A percentile compares a stretch with the other conserved stretches of the same genome.
phyloP scores from a whole-genome alignment of 2,329 filamentous ascomycete genomes.

The Diaporthe nobilis region DNA sequence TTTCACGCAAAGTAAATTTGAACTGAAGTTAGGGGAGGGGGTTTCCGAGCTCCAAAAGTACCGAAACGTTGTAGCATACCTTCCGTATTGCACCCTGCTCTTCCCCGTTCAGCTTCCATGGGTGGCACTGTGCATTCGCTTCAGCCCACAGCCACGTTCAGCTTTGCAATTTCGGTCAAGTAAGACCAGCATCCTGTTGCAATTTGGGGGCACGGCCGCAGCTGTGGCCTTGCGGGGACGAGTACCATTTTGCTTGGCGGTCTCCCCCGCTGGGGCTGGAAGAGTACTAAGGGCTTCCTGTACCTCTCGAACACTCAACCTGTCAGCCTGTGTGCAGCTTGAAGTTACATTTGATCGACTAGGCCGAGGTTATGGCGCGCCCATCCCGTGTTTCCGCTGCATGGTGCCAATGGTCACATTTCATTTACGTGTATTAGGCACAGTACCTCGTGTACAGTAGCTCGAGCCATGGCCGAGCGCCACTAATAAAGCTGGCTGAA shows the following conservation, averaged over 20 bases:
- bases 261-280: neutral
- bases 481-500: neutral
- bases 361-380: neutral
- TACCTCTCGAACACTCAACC: neutral
- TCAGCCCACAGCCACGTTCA: too few species aligned
- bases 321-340: neutral
- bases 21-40: neutral
- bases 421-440: neutral
- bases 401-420: slow-evolving; percentile 15
- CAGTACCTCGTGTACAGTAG: neutral
- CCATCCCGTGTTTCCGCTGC: neutral
- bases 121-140: neutral
- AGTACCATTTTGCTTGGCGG: neutral
- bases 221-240: neutral
- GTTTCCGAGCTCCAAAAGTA: neutral
- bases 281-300: neutral
- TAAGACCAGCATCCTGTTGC: neutral
- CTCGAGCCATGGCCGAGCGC: slow-evolving; percentile 11
- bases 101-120: neutral
- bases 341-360: neutral
- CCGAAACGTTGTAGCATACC: neutral
- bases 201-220: slow-evolving; percentile 3
- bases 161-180: neutral
- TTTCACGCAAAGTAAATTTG: neutral
- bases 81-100: neutral